These are phyloP conservation scores for Blastocystis hominis DNA, from an alignment of 352 stramenopile species.

Conservation along the genomic window DNA sequence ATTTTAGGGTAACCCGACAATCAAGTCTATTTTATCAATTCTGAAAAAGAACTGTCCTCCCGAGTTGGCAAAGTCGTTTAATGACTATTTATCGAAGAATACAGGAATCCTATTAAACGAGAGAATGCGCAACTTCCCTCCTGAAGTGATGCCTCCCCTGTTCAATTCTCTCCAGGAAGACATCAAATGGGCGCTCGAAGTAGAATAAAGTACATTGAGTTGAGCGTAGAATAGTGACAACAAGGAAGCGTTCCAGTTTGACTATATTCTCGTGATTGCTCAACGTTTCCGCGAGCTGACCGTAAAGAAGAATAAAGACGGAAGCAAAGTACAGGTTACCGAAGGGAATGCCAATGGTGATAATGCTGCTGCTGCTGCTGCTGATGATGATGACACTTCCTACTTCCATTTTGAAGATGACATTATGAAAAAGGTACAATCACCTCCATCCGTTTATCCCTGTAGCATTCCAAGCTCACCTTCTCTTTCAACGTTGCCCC, in stretches of 20 bases:
- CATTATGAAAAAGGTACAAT: constrained; percentile 26
- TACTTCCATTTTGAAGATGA: constrained; percentile 60
- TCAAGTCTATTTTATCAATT: not conserved
- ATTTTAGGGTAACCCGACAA: not conserved
- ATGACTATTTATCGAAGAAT: not conserved
- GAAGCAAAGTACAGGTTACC: not conserved
- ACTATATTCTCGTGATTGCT: constrained; percentile 50
- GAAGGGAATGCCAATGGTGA: not conserved
- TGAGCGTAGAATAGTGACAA: constrained; percentile 44
- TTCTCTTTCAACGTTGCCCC: constrained; percentile 21
- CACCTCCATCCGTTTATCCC: not conserved
- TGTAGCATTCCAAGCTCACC: not conserved
- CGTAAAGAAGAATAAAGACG: not conserved
- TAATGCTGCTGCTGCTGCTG: too few species aligned
- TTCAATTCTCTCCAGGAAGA: constrained; percentile 42
- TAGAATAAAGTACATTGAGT: too few species aligned
- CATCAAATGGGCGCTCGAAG: constrained; percentile 46
- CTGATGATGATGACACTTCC: too few species aligned
- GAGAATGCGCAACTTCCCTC: constrained; percentile 57
- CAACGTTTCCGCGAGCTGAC: constrained; percentile 18
- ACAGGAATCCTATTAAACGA: constrained; percentile 53
- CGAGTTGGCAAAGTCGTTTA: not conserved
- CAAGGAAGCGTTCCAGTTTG: constrained; percentile 56
- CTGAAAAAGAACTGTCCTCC: constrained; percentile 11
- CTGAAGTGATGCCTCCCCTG: constrained; percentile 48